Conservation (phyloP, 768 basidiomycete genomes). For the Mycena indigotica region DNA sequence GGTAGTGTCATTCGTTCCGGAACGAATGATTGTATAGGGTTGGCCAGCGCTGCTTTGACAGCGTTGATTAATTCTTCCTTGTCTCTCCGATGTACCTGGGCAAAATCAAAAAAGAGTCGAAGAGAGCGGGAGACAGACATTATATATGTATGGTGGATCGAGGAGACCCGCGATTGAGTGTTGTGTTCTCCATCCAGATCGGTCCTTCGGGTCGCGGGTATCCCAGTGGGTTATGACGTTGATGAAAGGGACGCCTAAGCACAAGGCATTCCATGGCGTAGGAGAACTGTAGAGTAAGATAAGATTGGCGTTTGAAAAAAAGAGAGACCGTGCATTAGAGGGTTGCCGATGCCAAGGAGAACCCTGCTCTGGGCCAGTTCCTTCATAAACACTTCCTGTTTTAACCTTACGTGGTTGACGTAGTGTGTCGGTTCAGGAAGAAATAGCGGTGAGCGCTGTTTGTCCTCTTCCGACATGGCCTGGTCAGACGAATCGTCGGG, state of each 20-base stretch:
- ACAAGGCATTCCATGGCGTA: conserved; percentile 12
- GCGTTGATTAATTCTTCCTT: conserved; percentile 10
- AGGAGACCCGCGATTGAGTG: conserved; percentile 1
- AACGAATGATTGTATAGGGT: conserved; percentile 11
- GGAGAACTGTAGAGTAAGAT: conserved; percentile 11
- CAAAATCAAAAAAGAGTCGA: not conserved
- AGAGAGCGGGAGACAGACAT: conserved; percentile 1
- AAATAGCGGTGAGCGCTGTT: not conserved
- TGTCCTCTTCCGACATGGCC: not conserved
- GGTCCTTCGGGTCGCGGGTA: not conserved
- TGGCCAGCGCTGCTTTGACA: conserved; percentile 6
- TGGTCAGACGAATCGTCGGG: not conserved
- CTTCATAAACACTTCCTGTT: conserved; percentile 4
- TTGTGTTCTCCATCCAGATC: conserved; percentile 2
- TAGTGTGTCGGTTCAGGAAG: conserved; percentile 2
- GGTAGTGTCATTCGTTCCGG: conserved; percentile 14
- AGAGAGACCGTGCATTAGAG: not conserved
- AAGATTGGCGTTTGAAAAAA: not conserved
- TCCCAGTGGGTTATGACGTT: conserved; percentile 12
- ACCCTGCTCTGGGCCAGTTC: conserved; percentile 4
- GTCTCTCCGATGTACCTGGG: conserved; percentile 12
- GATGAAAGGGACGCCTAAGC: conserved; percentile 14
- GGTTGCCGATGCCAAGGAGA: conserved; percentile 12
- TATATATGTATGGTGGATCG: conserved; percentile 13
- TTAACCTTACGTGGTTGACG: not conserved